Evolutionary conservation across 2,329 filamentous ascomycete species (phyloP).

Genomic region (Pseudocercospora pini-densiflorae): DNA sequence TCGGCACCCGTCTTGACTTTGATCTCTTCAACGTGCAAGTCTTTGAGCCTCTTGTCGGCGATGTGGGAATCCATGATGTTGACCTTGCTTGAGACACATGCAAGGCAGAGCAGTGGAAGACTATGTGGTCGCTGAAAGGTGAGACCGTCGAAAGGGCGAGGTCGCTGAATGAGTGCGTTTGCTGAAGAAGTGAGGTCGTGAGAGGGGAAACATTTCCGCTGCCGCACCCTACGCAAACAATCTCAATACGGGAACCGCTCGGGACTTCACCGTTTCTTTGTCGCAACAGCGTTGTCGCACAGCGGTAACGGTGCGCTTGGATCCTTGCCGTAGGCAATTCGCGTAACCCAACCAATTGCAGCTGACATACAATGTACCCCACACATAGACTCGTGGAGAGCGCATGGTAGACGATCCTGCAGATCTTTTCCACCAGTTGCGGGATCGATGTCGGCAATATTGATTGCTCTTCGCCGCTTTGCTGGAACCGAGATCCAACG

Average conservation of each 20-base stretch:
- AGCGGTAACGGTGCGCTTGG: background rate
- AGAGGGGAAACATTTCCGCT: background rate
- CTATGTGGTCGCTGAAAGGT: background rate
- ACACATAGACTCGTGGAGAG: conserved; percentile 7
- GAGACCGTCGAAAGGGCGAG: background rate
- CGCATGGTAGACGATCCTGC: conserved; percentile 8
- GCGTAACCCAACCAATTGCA: conserved; percentile 1
- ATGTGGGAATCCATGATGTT: conserved; percentile 24
- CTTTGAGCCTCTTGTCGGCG: conserved; percentile 32
- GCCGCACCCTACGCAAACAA: background rate
- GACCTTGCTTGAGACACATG: background rate
- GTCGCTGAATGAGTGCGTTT: too few species aligned
- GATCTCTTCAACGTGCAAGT: conserved; percentile 29
- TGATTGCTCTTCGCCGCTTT: background rate
- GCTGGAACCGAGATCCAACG: too few species aligned
- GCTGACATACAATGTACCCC: conserved; percentile 5
- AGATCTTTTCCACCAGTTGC: background rate
- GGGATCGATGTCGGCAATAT: background rate
- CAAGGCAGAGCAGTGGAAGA: background rate
- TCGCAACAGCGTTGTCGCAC: background rate
- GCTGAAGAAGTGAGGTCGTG: background rate
- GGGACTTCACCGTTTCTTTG: background rate
- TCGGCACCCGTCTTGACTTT: conserved; percentile 27
- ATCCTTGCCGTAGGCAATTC: background rate
- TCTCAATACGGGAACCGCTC: background rate